Percentiles rank a stretch among this genome's conserved stretches.
phyloP scores from a whole-genome alignment of 2,329 filamentous ascomycete species.

The Blastomyces silverae region DNA sequence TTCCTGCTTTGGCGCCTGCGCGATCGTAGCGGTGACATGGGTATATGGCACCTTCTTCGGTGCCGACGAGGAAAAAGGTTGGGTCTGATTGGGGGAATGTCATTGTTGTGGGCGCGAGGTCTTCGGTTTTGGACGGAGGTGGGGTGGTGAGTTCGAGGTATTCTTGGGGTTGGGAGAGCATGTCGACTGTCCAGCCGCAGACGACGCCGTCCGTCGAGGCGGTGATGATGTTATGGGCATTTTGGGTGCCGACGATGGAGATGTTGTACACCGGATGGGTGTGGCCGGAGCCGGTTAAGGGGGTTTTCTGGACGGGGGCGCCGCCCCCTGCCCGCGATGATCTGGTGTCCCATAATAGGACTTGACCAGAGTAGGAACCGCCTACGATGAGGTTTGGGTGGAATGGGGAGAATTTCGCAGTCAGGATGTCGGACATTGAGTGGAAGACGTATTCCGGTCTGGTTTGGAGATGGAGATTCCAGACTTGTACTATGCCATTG shows the following conservation, averaged over 20 bases:
- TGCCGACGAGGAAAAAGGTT: constrained; percentile 94
- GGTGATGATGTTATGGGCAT: constrained; percentile 97
- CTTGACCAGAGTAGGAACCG: constrained; percentile 92
- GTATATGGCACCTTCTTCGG: constrained; percentile 93
- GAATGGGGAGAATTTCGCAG: constrained; percentile 96
- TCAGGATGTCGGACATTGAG: constrained; percentile 88
- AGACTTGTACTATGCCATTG: constrained; percentile 88
- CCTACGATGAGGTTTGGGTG: constrained; percentile 95
- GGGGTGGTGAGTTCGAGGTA: constrained; percentile 81
- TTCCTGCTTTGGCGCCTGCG: constrained; percentile 91
- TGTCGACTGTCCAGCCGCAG: constrained; percentile 96
- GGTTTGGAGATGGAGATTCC: constrained; percentile 93
- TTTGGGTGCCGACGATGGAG: constrained; percentile 93
- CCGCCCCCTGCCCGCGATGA: constrained; percentile 63
- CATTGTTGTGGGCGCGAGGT: constrained; percentile 89
- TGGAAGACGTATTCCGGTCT: constrained; percentile 95
- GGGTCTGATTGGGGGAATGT: constrained; percentile 92
- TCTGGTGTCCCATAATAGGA: constrained; percentile 93
- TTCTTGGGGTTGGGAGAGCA: constrained; percentile 95
- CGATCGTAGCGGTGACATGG: constrained; percentile 96
- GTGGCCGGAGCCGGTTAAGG: constrained; percentile 87
- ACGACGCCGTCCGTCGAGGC: constrained; percentile 95
- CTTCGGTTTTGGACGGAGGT: constrained; percentile 81
- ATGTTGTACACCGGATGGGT: constrained; percentile 95
- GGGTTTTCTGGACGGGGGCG: constrained; percentile 86